A percentile compares a stretch with the other conserved stretches of the same genome.
Conservation (phyloP, 257 asterid species). For the Marsdenia floribunda region DNA sequence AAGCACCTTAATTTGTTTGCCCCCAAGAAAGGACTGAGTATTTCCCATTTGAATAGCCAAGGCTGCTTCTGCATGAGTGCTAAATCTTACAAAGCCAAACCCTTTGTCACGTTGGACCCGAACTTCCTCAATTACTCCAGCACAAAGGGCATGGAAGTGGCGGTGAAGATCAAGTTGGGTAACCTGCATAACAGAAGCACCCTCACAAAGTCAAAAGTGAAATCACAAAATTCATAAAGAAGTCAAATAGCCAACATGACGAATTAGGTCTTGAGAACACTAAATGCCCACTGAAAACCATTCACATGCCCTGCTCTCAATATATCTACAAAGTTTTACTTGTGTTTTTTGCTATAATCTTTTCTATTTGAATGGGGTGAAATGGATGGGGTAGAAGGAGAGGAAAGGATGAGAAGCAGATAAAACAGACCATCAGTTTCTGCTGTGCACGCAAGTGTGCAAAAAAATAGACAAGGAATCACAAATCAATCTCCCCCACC, state of each 20-base stretch:
- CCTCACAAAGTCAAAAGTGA: not conserved
- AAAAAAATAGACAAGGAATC: not conserved
- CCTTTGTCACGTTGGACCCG: constrained; percentile 94
- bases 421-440: not conserved
- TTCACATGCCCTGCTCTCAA: not conserved
- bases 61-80: constrained; percentile 85
- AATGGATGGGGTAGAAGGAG: no score
- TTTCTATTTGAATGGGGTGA: no score
- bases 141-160: constrained; percentile 81
- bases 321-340: no score
- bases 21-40: constrained; percentile 56
- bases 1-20: constrained; percentile 80
- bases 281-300: not conserved
- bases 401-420: no score
- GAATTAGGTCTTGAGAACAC: not conserved
- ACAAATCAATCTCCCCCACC: not conserved
- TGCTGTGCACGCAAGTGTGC: not conserved
- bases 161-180: constrained; percentile 88
- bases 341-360: no score
- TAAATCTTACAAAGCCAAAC: constrained; percentile 84
- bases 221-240: not conserved
- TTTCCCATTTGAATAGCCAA: constrained; percentile 85
- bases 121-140: constrained; percentile 92
- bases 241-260: no score
- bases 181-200: constrained; percentile 41